These are phyloP conservation scores for Harrya chromipes DNA, from an alignment of 768 basidiomycete species.

Conservation along the genomic window DNA sequence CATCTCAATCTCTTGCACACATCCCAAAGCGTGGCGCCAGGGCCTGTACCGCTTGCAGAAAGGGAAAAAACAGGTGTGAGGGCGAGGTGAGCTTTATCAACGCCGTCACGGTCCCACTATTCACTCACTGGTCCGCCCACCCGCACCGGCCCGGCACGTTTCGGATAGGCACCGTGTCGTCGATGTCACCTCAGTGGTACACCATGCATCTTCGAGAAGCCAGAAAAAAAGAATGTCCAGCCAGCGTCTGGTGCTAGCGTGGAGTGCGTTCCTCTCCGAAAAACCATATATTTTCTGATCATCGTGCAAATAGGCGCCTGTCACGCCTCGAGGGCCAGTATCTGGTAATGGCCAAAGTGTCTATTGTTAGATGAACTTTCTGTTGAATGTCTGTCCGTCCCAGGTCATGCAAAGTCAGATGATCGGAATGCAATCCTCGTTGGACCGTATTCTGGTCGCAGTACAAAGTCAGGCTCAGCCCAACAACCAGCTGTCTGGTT, in stretches of 20 bases:
- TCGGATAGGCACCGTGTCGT: slow-evolving; percentile 78
- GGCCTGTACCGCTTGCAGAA: slow-evolving; percentile 85
- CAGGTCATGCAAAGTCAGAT: slow-evolving; percentile 92
- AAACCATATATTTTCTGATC: slow-evolving; percentile 15
- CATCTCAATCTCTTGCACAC: slow-evolving; percentile 44
- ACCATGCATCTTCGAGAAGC: slow-evolving; percentile 85
- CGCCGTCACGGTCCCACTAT: slow-evolving; percentile 41
- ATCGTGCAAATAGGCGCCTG: slow-evolving; percentile 53
- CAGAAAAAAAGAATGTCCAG: slow-evolving; percentile 78
- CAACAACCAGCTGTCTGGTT: slow-evolving; percentile 27
- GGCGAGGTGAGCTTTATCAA: slow-evolving; percentile 63
- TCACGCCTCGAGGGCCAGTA: slow-evolving; percentile 86
- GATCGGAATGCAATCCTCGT: slow-evolving; percentile 89
- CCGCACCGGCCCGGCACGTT: slow-evolving; percentile 69
- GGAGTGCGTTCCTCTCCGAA: slow-evolving; percentile 51
- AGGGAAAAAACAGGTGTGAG: slow-evolving; percentile 92
- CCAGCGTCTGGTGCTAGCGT: slow-evolving; percentile 60
- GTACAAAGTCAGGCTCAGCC: slow-evolving; percentile 47
- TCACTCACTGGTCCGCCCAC: slow-evolving; percentile 62
- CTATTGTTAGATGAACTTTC: background rate
- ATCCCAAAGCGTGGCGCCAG: slow-evolving; percentile 88
- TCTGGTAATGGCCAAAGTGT: slow-evolving; percentile 44
- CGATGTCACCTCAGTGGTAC: slow-evolving; percentile 82
- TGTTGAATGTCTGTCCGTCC: slow-evolving; percentile 2
- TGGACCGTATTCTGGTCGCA: slow-evolving; percentile 76